Evolutionary conservation across 306 rosid genomes (phyloP).

Genomic region (Cucurbita moschata): DNA sequence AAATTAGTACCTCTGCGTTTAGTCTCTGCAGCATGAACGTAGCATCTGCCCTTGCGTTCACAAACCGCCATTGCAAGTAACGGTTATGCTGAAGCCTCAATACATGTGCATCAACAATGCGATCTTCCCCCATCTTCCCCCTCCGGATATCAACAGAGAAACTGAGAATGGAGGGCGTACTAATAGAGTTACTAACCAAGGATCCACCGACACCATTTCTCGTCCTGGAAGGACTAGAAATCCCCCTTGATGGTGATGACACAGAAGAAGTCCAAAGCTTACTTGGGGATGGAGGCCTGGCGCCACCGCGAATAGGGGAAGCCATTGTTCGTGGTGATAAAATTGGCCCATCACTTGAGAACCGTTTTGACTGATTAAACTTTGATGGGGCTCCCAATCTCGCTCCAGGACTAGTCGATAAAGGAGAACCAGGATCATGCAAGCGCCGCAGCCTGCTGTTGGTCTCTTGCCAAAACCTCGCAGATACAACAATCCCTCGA

Average conservation of each 20-base stretch:
- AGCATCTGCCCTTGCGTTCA: slow-evolving; percentile 91
- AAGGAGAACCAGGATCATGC: slow-evolving; percentile 87
- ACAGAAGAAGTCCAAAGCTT: slow-evolving; percentile 64
- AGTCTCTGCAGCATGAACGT: slow-evolving; percentile 72
- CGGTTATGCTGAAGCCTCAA: slow-evolving; percentile 89
- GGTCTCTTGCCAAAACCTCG: slow-evolving; percentile 97
- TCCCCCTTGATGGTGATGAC: slow-evolving; percentile 63
- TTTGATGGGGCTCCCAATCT: slow-evolving; percentile 32
- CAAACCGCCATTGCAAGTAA: slow-evolving; percentile 89
- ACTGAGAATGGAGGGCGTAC: slow-evolving; percentile 76
- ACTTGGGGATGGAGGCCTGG: slow-evolving; percentile 73
- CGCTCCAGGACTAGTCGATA: slow-evolving; percentile 54
- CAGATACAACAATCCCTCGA: slow-evolving; percentile 67
- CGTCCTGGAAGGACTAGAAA: slow-evolving; percentile 63
- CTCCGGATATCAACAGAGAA: slow-evolving; percentile 81
- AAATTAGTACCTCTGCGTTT: slow-evolving; percentile 67
- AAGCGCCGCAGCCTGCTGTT: slow-evolving; percentile 75
- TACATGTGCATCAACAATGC: slow-evolving; percentile 74
- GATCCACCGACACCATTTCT: slow-evolving; percentile 50
- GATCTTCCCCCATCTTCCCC: slow-evolving; percentile 94
- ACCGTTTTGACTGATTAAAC: slow-evolving; percentile 51
- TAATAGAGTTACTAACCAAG: slow-evolving; percentile 34
- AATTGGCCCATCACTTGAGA: slow-evolving; percentile 35
- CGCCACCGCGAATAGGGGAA: slow-evolving; percentile 64
- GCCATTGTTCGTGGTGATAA: slow-evolving; percentile 59